Conservation (phyloP, 2,329 filamentous ascomycete species). For the Cadophora sp. region DNA sequence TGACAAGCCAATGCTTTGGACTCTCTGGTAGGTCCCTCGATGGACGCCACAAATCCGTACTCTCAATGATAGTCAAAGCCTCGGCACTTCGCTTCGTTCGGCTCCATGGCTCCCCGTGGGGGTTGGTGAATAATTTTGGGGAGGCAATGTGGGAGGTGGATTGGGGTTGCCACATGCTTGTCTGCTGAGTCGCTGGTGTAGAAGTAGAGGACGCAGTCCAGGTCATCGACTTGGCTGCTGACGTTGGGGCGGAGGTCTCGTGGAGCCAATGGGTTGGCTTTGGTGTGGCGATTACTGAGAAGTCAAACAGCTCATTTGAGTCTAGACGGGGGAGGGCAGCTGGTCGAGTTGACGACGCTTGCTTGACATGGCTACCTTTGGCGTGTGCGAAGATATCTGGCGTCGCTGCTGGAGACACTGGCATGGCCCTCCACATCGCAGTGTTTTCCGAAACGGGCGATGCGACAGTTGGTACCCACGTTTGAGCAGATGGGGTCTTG, state of each 20-base stretch:
- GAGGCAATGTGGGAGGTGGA: background rate
- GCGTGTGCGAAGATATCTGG: constrained; percentile 34
- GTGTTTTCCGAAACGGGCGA: background rate
- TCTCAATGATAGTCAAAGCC: constrained; percentile 29
- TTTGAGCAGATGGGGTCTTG: constrained; percentile 8
- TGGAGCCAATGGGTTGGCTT: constrained; percentile 25
- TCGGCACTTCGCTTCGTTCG: constrained; percentile 32
- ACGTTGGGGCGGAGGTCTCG: constrained; percentile 10
- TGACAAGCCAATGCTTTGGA: constrained; percentile 37
- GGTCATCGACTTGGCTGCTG: constrained; percentile 22
- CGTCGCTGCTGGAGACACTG: background rate
- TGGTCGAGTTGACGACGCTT: constrained; percentile 7
- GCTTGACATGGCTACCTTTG: constrained; percentile 22
- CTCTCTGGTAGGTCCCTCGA: constrained; percentile 27
- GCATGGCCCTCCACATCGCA: constrained; percentile 28
- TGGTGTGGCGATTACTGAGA: background rate
- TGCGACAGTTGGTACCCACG: constrained; percentile 22
- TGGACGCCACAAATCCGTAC: constrained; percentile 35
- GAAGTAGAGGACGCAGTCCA: background rate
- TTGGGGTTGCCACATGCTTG: constrained; percentile 32
- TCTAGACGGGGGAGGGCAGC: constrained; percentile 12
- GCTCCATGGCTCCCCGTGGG: constrained; percentile 31
- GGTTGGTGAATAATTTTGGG: constrained; percentile 28
- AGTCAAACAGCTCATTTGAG: constrained; percentile 24
- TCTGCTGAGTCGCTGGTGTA: background rate